Conservation (phyloP, 441 rosid species). For the Lepidium campestre region DNA sequence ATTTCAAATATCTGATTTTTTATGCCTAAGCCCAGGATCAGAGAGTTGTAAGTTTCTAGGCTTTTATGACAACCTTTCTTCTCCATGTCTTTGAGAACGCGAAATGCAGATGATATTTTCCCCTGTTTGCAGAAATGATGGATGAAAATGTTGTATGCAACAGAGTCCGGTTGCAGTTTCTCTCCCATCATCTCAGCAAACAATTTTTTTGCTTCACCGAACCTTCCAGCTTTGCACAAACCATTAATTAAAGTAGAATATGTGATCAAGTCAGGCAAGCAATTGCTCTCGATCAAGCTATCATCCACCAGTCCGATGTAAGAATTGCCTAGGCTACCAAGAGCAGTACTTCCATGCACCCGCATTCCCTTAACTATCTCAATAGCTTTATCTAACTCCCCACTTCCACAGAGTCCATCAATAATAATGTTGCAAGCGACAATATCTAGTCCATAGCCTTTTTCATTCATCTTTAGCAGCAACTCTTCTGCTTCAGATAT, state of each 20-base stretch:
- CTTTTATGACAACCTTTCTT: constrained; percentile 74
- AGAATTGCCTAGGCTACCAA: constrained; percentile 75
- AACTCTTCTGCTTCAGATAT: constrained; percentile 85
- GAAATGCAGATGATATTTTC: constrained; percentile 86
- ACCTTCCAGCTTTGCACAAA: constrained; percentile 75
- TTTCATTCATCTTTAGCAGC: constrained; percentile 78
- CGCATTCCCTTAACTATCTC: constrained; percentile 78
- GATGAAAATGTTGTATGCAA: constrained; percentile 63
- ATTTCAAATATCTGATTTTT: constrained; percentile 83
- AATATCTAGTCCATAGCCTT: constrained; percentile 64
- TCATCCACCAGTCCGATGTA: constrained; percentile 66
- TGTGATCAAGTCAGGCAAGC: constrained; percentile 67
- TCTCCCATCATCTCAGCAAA: constrained; percentile 75
- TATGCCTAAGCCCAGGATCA: constrained; percentile 75
- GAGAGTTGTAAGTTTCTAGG: constrained; percentile 77
- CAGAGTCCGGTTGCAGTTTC: constrained; percentile 75
- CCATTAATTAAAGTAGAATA: constrained; percentile 75
- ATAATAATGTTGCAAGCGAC: constrained; percentile 89
- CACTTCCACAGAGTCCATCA: constrained; percentile 74
- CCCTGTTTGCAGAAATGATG: constrained; percentile 79
- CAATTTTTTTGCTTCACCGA: constrained; percentile 72
- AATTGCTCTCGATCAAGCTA: constrained; percentile 48
- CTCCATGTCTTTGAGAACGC: constrained; percentile 97
- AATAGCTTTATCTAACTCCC: constrained; percentile 79
- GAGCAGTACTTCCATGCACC: constrained; percentile 85